A percentile compares a stretch with the other conserved stretches of the same genome.
phyloP scores from a whole-genome alignment of 106 monocot genomes.

The Dioscorea dumetorum region DNA sequence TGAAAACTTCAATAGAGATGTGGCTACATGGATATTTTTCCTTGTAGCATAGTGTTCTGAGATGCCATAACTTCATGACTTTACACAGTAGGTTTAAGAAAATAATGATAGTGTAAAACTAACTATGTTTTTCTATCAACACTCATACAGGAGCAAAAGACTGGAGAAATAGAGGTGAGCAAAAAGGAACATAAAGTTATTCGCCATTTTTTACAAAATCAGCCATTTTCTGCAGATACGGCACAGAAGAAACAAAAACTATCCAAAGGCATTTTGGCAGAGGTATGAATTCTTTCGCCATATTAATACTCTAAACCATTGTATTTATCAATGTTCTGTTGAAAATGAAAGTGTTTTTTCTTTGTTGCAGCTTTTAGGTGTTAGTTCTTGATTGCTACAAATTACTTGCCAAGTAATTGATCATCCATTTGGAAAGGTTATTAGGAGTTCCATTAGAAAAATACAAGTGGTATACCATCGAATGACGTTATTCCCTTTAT shows the following conservation, averaged over 20 bases:
- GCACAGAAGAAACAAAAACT: constrained; percentile 3
- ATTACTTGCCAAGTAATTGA: too few species aligned
- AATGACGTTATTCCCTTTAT: too few species aligned
- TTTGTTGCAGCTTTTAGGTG: not conserved
- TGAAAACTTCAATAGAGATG: too few species aligned
- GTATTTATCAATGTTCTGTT: not conserved
- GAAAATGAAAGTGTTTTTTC: not conserved
- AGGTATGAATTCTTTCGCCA: constrained; percentile 9
- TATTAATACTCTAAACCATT: too few species aligned
- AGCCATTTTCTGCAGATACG: constrained; percentile 7
- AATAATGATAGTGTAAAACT: not conserved
- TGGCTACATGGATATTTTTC: too few species aligned
- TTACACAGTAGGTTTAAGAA: not conserved
- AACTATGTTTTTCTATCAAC: not conserved
- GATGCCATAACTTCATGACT: too few species aligned
- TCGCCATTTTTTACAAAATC: constrained; percentile 18
- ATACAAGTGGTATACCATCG: too few species aligned
- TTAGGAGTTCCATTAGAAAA: too few species aligned
- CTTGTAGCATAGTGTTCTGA: too few species aligned
- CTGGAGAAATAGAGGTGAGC: not conserved
- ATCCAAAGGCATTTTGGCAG: constrained; percentile 19
- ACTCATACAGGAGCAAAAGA: constrained; percentile 12
- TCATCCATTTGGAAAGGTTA: too few species aligned
- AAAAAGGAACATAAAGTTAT: constrained; percentile 7
- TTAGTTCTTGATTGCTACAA: not conserved